Evolutionary conservation across 208 protist species (phyloP).

Genomic region (Eutreptiella sp.): DNA sequence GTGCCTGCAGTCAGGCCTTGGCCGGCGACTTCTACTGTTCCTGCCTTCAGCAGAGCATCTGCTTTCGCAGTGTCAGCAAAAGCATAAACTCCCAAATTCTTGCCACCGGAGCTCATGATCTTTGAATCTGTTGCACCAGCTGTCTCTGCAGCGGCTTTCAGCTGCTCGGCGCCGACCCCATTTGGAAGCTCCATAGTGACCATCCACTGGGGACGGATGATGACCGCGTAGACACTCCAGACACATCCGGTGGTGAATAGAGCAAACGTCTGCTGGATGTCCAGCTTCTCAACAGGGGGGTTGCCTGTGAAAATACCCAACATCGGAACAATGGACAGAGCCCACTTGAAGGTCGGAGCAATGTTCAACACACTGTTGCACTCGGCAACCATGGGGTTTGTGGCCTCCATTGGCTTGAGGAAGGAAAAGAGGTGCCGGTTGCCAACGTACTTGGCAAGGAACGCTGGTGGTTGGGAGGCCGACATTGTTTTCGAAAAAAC

Average conservation of each 20-base stretch:
- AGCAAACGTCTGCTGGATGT: constrained; percentile 72
- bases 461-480: too few relatives aligned
- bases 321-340: constrained; percentile 69
- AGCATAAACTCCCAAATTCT: too few relatives aligned
- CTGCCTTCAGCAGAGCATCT: too few relatives aligned
- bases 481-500: too few relatives aligned
- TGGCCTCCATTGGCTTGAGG: constrained; percentile 62
- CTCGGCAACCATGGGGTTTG: constrained; percentile 56
- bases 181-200: too few relatives aligned
- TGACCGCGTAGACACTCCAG: constrained; percentile 71
- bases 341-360: constrained; percentile 75
- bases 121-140: too few relatives aligned
- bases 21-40: too few relatives aligned
- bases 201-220: constrained; percentile 79
- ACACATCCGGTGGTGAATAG: constrained; percentile 61
- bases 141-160: too few relatives aligned
- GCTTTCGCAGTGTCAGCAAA: too few relatives aligned
- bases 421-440: constrained; percentile 58
- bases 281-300: constrained; percentile 70
- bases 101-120: too few relatives aligned
- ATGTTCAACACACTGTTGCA: constrained; percentile 74
- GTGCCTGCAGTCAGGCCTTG: too few relatives aligned
- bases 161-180: too few relatives aligned
- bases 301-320: constrained; percentile 66
- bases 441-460: constrained; percentile 64